Base-by-base conservation (phyloP, 495 filamentous ascomycete species). In the Barbatosphaeria neglecta region DNA sequence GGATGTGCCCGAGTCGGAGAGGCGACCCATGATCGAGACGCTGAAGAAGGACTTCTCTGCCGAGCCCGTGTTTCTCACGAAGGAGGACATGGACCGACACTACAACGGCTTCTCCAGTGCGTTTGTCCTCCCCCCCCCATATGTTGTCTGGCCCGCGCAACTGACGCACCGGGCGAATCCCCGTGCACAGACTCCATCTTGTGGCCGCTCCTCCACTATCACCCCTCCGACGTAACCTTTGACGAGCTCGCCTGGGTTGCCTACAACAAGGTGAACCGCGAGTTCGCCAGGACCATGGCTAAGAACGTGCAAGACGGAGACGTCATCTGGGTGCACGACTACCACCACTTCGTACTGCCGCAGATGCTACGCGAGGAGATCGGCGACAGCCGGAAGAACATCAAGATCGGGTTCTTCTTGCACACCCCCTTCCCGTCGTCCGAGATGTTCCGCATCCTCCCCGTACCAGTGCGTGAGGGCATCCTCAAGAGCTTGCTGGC, bases 201-300 rank as follows among this genome's bases (percentile, higher is more conserved):
- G 24, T 97, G 90, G 90, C 90, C 90, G 4, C 79, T 94, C 11
- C 88, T 97, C 59, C 90, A 95, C 69, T 97, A 95, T 64, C 89
- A 95, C 58, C 86, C 88, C 11, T 88, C 87, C 42, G 90, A 96
- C 68, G 87, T 95, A 44, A 84, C 77, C 28, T 95, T 94, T 62
- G 81, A 92, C 57, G 88, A 95, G 60, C 79, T 74, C 7, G 78
- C 85, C 4, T 95, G 90, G 90, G 68, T 78, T 18, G 87, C 88
- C 33, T 97, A 97, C 70, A 72, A 73, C 42, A 80, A 87, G 49
- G 90, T 90, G 17, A 97, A 95, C 55, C 76, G 78, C 38, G 61
- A 88, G 15, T 97, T 97, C 53, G 90, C 90, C 18, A 82, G 86
- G 62, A 72, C 76, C 0, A 75, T 97, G 45, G 73, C 80, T 7